A percentile compares a stretch with the other conserved stretches of the same genome.
These are phyloP conservation scores for Penicillium sp. DNA, from an alignment of 2,329 filamentous ascomycete species.

Conservation along the genomic window DNA sequence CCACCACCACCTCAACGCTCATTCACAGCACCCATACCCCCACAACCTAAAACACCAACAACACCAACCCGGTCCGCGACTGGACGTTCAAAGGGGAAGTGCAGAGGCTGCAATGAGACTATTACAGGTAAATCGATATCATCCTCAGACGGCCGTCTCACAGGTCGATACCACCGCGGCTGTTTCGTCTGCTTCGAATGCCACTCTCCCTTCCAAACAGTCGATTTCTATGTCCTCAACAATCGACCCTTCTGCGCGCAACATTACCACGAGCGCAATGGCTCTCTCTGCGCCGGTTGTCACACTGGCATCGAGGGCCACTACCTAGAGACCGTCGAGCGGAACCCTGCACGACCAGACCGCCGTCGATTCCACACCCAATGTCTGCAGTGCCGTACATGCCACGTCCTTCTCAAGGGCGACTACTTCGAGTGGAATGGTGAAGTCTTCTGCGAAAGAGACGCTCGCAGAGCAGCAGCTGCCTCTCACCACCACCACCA, in stretches of 20 bases:
- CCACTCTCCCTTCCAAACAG: conserved; percentile 73
- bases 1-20: conserved; percentile 27
- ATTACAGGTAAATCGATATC: conserved; percentile 93
- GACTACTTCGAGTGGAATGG: conserved; percentile 91
- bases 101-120: conserved; percentile 73
- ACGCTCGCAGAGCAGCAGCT: conserved; percentile 64
- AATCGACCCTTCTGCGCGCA: conserved; percentile 87
- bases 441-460: conserved; percentile 78
- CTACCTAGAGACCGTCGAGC: conserved; percentile 76
- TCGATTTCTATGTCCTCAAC: conserved; percentile 87
- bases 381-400: conserved; percentile 79
- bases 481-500: conserved; percentile 4
- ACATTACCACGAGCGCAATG: conserved; percentile 90
- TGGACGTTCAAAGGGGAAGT: conserved; percentile 63
- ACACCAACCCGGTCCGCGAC: conserved; percentile 39
- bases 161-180: conserved; percentile 88
- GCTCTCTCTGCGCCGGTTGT: conserved; percentile 78
- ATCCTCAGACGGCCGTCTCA: conserved; percentile 86
- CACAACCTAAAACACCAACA: conserved; percentile 44
- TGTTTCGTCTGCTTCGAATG: conserved; percentile 93
- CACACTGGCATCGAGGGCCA: conserved; percentile 86
- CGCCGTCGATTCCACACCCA: conserved; percentile 77
- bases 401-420: conserved; percentile 68
- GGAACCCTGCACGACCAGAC: conserved; percentile 30
- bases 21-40: conserved; percentile 32